Evolutionary conservation across 73 alveolate genomes (phyloP).

Genomic region (Tetrahymena thermophila): DNA sequence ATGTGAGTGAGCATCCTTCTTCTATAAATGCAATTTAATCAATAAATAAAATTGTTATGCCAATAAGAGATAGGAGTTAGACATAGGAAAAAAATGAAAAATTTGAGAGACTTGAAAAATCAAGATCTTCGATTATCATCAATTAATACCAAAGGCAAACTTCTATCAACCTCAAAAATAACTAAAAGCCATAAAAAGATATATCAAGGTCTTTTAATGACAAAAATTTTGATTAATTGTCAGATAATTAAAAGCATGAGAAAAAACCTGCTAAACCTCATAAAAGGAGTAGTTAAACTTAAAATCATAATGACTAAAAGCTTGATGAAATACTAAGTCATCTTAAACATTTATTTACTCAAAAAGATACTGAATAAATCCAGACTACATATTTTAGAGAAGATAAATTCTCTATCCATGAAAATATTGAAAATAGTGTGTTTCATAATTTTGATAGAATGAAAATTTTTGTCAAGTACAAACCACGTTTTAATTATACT

Average conservation of each 20-base stretch:
- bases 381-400: neutral
- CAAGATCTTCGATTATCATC: neutral
- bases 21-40: neutral
- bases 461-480: neutral
- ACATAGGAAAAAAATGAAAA: neutral
- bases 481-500: neutral
- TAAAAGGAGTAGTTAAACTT: neutral
- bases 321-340: neutral
- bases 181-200: neutral
- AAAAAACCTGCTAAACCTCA: neutral
- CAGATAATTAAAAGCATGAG: neutral
- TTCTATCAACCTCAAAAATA: neutral
- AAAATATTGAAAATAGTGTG: neutral
- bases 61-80: neutral
- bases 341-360: neutral
- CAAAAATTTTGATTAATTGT: neutral
- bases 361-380: neutral
- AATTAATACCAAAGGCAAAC: neutral
- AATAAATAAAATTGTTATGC: neutral
- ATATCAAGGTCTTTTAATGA: neutral
- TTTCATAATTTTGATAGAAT: neutral
- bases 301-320: neutral
- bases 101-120: neutral
- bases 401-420: neutral
- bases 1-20: neutral